Evolutionary conservation across 768 basidiomycete genomes (phyloP), one percentile per base, ranked within the genome.

Genomic region (Pleurotus citrinopileatus): DNA sequence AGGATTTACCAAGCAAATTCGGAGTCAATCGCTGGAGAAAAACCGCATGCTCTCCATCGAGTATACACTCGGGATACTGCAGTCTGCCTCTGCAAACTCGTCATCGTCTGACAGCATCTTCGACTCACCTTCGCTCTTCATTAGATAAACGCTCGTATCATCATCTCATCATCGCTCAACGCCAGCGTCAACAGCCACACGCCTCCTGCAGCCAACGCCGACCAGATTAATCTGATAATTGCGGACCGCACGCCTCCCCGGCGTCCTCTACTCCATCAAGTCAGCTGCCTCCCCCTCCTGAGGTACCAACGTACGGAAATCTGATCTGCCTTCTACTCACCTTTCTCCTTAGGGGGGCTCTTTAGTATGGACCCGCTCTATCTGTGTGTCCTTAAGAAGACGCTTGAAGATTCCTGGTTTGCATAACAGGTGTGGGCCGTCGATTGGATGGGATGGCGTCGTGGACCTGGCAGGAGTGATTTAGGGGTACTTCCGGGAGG

Each of bases 41-140:
- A 29, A 50, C 26, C 47, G 36, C 47, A 50, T 50, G 47, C 47
- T 50, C 47, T 50, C 47, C 29, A 23, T 50, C 34, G 47, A 50
- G 32, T 50, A 50, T n/a, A 36, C 47, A 36, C 47, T 50, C 28
- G 47, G 19, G 22, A 50, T 20, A 6, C 22, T 50, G 12, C 47
- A 50, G 32, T 23, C 47, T 20, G 29, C 47, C 20, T 19, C 47
- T 3, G 28, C 47, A n/a, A 34, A 29, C 8, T 34, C 27, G 7
- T 22, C 47, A 47, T 22, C 45, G 15, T 47, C 45, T 26, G 25
- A 22, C 32, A 34, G 10, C 34, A 25, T 9, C 32, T 50, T 36
- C 4, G 19, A 32, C 28, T 50, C 45, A n/a, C 3, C 27, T 22
- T 50, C 29, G 12, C 17, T 37, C 27, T 50, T 26, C 28, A 19